Evolutionary conservation across 805 yeast genomes (phyloP).

Genomic region (Pichia heedii): DNA sequence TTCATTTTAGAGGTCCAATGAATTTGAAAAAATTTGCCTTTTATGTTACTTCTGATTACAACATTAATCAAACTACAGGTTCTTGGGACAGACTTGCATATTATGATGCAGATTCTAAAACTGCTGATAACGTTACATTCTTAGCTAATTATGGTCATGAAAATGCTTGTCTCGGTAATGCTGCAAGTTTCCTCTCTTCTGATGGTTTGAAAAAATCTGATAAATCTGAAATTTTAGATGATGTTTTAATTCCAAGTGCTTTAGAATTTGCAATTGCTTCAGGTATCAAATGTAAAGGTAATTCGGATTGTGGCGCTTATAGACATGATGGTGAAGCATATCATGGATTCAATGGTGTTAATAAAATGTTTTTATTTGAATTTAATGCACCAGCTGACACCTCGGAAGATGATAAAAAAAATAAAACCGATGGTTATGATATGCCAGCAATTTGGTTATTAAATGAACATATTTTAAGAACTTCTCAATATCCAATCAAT

Average conservation of each 20-base stretch:
- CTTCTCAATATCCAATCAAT: slow-evolving; percentile 57
- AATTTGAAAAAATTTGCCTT: slow-evolving; percentile 51
- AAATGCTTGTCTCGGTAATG: slow-evolving; percentile 60
- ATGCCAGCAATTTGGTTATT: slow-evolving; percentile 73
- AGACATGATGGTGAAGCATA: slow-evolving; percentile 66
- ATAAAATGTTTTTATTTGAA: slow-evolving; percentile 66
- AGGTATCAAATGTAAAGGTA: slow-evolving; percentile 44
- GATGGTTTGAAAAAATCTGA: slow-evolving; percentile 46
- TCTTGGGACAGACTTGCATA: slow-evolving; percentile 54
- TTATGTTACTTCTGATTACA: slow-evolving; percentile 40
- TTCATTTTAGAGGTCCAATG: slow-evolving; percentile 74
- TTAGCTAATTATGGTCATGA: slow-evolving; percentile 52
- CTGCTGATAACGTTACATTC: slow-evolving; percentile 58
- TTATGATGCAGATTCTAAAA: slow-evolving; percentile 40
- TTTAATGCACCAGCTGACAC: slow-evolving; percentile 50
- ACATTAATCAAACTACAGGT: slow-evolving; percentile 29
- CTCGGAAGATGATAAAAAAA: slow-evolving; percentile 31
- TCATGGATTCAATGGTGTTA: slow-evolving; percentile 59
- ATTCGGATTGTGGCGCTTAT: slow-evolving; percentile 73
- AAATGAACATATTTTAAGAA: slow-evolving; percentile 62
- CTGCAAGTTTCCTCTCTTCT: slow-evolving; percentile 49
- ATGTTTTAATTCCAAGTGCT: slow-evolving; percentile 43
- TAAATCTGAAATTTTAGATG: slow-evolving; percentile 38
- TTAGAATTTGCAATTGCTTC: slow-evolving; percentile 56
- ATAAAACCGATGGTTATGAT: slow-evolving; percentile 36